These are phyloP conservation scores for Aspergillus caelatus DNA, from an alignment of 2,329 filamentous ascomycete genomes.

Conservation along the genomic window DNA sequence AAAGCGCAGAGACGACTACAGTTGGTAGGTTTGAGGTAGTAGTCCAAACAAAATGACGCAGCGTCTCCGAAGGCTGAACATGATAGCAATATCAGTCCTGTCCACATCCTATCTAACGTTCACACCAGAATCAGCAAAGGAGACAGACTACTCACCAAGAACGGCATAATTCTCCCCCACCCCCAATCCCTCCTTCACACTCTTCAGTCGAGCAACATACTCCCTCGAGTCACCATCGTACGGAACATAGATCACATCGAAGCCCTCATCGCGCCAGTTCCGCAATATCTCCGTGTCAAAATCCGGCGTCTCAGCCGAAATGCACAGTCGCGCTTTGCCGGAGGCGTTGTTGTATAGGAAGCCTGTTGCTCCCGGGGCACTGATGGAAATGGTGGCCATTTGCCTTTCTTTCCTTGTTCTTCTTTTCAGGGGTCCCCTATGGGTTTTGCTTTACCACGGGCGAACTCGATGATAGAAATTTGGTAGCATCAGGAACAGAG, in stretches of 20 bases:
- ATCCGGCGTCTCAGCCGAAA: constrained; percentile 38
- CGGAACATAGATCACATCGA: constrained; percentile 60
- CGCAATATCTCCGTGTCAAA: constrained; percentile 59
- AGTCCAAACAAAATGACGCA: constrained; percentile 61
- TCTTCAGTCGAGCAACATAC: constrained; percentile 54
- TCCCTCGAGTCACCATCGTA: constrained; percentile 55
- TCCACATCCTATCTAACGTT: too few species aligned
- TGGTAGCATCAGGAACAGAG: neutral
- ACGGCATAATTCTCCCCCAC: constrained; percentile 64
- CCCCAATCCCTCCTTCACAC: constrained; percentile 57
- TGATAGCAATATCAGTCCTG: neutral
- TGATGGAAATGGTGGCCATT: constrained; percentile 40
- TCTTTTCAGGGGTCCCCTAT: neutral
- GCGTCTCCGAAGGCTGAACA: constrained; percentile 62
- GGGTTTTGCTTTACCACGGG: neutral
- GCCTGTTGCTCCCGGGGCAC: constrained; percentile 33
- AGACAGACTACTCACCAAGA: constrained; percentile 51
- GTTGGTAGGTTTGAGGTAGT: constrained; percentile 59
- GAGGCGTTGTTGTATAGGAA: constrained; percentile 39
- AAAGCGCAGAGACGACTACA: constrained; percentile 58
- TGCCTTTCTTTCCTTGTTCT: constrained; percentile 47
- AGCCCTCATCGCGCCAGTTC: constrained; percentile 64
- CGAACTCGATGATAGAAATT: neutral
- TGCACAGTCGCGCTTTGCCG: constrained; percentile 36
- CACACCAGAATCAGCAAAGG: neutral